phyloP scores from a whole-genome alignment of 1,284 basidiomycete species.

The Leccinum huronense region DNA sequence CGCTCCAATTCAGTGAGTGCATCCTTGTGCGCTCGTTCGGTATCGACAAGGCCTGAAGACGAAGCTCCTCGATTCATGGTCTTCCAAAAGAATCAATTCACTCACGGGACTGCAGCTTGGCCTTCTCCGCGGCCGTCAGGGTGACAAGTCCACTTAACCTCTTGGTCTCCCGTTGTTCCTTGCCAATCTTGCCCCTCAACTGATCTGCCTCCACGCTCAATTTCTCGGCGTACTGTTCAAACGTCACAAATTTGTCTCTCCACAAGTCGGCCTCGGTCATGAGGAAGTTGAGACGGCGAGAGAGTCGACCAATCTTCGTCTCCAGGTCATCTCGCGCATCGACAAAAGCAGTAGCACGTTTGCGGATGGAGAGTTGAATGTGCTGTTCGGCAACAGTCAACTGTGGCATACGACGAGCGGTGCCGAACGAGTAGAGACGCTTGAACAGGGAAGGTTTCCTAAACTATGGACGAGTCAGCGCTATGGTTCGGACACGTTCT shows the following conservation, averaged over 20 bases:
- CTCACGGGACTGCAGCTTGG: conserved; percentile 70
- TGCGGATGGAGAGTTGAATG: conserved; percentile 83
- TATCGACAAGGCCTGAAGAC: conserved; percentile 59
- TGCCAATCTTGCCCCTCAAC: conserved; percentile 78
- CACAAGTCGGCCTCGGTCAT: conserved; percentile 89
- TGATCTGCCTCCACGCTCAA: conserved; percentile 81
- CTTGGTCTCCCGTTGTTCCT: conserved; percentile 84
- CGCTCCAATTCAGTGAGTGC: conserved; percentile 65
- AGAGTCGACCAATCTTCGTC: conserved; percentile 83
- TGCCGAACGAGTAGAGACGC: conserved; percentile 76
- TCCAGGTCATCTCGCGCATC: conserved; percentile 90
- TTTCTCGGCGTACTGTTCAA: conserved; percentile 90
- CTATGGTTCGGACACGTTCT: conserved; percentile 6
- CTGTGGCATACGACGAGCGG: conserved; percentile 68
- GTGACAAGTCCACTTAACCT: conserved; percentile 75
- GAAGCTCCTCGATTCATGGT: conserved; percentile 14
- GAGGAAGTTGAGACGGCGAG: conserved; percentile 81
- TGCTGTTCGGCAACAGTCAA: conserved; percentile 77
- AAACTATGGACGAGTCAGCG: conserved; percentile 48
- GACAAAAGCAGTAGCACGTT: conserved; percentile 87
- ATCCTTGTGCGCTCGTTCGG: conserved; percentile 70
- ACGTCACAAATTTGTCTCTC: conserved; percentile 89
- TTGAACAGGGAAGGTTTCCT: conserved; percentile 89
- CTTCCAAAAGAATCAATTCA: conserved; percentile 19
- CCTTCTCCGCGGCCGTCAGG: conserved; percentile 73